Evolutionary conservation across 257 asterid species (phyloP), one percentile per base, ranked within the genome.

Genomic region (Solanum infundibuliforme): DNA sequence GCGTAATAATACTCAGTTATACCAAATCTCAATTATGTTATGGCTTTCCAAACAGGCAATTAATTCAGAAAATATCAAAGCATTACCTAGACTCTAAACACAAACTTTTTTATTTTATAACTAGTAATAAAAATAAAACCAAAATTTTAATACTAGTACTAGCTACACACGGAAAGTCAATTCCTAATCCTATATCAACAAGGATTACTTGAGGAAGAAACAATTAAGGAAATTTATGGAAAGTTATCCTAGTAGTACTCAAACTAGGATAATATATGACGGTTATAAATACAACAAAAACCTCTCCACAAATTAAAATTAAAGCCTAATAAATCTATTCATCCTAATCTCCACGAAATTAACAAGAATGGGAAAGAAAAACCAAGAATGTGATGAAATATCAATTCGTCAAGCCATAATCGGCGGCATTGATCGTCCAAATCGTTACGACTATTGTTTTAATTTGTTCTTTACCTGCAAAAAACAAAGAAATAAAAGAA

Each of bases 1-100:
- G 2, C 1, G 2, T 18, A 18, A 55, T 18, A 18, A 18, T 0
- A 55, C 10, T 1, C 62, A 0, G 1, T 55, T 55, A 55, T 0
- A 0, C 10, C n/a, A 55, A 55, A 55, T 55, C 65, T 18, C n/a
- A 20, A 55, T 18, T 52, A 0, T 52, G 0, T 52, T 1, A 1
- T 52, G n/a, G 10, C 65, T 18, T 55, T 20, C n/a, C 65, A 55
- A 55, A 55, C 23, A 55, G 9, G 65, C 65, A 0, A 55, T 16
- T 2, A 18, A 55, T 55, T 55, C 23, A 20, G n/a, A 55, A 55
- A 55, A 55, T 2, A 20, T 55, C 65, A 55, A 55, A 55, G 10
- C 4, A 55, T 55, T 55, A 6, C 11, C 11, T 55, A 6, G 65
- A 18, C n/a, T 18, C 65, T 18, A 55, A 55, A 55, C 65, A 18